Percentiles rank a stretch among this genome's conserved stretches.
phyloP scores from a whole-genome alignment of 306 rosid species.

The Begonia peltatifolia region DNA sequence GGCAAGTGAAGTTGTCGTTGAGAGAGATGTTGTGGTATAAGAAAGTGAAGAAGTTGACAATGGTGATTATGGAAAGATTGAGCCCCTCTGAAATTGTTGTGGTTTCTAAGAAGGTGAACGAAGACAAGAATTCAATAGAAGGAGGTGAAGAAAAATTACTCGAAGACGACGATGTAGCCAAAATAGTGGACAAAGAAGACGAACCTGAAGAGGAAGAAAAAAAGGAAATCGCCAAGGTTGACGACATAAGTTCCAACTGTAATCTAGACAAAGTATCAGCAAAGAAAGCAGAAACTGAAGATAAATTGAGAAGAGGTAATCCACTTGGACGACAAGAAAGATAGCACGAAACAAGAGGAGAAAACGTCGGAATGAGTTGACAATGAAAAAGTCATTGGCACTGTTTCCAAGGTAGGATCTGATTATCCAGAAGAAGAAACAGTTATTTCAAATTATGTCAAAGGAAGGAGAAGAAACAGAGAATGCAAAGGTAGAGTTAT shows the following conservation, averaged over 20 bases:
- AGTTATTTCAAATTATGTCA: not conserved
- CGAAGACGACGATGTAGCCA: slow-evolving; percentile 15
- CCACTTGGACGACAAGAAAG: slow-evolving; percentile 5
- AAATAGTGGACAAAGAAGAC: slow-evolving; percentile 6
- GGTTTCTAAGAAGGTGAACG: not conserved
- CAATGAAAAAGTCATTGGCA: not conserved
- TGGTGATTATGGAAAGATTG: no score
- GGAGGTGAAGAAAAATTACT: slow-evolving; percentile 11
- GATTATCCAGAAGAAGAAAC: no score
- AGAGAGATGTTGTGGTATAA: not conserved
- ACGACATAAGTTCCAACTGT: not conserved
- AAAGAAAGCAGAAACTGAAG: slow-evolving; percentile 6
- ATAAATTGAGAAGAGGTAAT: slow-evolving; percentile 8
- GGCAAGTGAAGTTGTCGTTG: no score
- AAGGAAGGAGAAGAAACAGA: slow-evolving; percentile 14
- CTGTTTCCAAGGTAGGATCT: not conserved
- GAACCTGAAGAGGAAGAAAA: slow-evolving; percentile 8
- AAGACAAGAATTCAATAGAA: slow-evolving; percentile 11
- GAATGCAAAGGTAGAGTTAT: slow-evolving; percentile 5
- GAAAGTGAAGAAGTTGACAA: not conserved
- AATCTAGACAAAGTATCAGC: not conserved
- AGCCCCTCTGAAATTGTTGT: no score
- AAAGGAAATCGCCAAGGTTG: not conserved
- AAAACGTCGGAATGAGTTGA: slow-evolving; percentile 4
- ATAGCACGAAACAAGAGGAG: slow-evolving; percentile 6